Base-by-base conservation (phyloP, 257 asterid genomes). In the Lithospermum erythrorhizon region DNA sequence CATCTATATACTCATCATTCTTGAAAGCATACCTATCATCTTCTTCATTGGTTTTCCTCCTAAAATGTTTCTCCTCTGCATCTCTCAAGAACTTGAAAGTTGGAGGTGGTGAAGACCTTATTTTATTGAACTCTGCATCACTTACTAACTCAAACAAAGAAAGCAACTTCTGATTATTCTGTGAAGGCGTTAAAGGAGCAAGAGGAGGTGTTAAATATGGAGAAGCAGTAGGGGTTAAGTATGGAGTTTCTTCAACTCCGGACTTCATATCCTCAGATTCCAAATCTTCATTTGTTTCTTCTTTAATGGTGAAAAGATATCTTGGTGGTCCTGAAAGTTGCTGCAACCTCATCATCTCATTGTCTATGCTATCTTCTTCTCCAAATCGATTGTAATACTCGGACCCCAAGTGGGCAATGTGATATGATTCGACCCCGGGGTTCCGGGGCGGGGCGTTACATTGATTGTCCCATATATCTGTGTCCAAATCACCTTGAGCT, bases 221-320 rank as follows among this genome's bases (percentile, higher is more conserved):
- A 5, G 95, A 86, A 61, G 80, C 80, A 17, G 63, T 21, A 16
- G 95, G 95, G 3, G 93, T 86, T 54, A 83, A 67, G 53, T 70
- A 86, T 19, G 95, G 95, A 56, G 95, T 86, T 59, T 81, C 91
- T 61, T 58, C 62, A 19, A 48, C 69, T 32, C 73, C 67, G 3
- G 83, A 74, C 68, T 66, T 66, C 16, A 80, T 86, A 70, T 77
- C 86, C 61, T 79, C 89, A 53, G 89, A 81, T n/a, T 86, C 95
- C 87, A 86, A 65, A 68, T 86, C 95, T 23, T 86, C 95, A 52
- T 62, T 83, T 0, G 95, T 81, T 70, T 83, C 95, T 56, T 86
- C 95, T 53, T 79, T 75, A 60, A 86, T 86, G 47, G 95, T 79
- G 78, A 81, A 86, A 62, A 86, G 88, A 53, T 79, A 79, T 61